Conservation (phyloP, 176 grass and related monocot species). For the Bolboschoenus planiculmis region DNA sequence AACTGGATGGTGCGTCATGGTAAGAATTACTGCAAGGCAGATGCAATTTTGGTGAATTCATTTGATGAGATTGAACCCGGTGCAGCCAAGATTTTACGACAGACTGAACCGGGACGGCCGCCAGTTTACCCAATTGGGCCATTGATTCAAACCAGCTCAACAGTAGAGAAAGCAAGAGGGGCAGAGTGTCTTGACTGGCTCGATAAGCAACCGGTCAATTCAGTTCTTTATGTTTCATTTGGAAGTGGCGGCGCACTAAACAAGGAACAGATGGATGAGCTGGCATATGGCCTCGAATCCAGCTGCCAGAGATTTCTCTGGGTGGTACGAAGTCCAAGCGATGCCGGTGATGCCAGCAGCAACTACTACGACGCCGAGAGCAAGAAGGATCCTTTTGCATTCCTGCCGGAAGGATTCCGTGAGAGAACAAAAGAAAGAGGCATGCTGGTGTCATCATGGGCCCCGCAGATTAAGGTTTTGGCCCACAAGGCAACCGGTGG, state of each 20-base stretch:
- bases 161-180: not conserved
- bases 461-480: conserved; percentile 31
- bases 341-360: conserved; percentile 22
- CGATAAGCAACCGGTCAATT: conserved; percentile 39
- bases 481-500: conserved; percentile 15
- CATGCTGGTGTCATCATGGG: conserved; percentile 20
- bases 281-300: conserved; percentile 44
- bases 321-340: conserved; percentile 36
- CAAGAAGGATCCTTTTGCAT: conserved; percentile 18
- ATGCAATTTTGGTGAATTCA: conserved; percentile 56
- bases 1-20: conserved; percentile 39
- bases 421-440: conserved; percentile 32
- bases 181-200: conserved; percentile 33
- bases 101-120: not conserved
- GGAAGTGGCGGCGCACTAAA: conserved; percentile 50
- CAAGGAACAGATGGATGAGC: conserved; percentile 30
- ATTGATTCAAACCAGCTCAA: conserved; percentile 32
- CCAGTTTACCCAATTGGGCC: conserved; percentile 23
- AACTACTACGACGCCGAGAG: not conserved
- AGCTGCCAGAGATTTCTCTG: conserved; percentile 42
- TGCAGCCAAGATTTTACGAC: not conserved
- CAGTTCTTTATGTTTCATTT: conserved; percentile 54
- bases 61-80: conserved; percentile 44
- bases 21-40: not conserved
- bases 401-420: conserved; percentile 35